Evolutionary conservation across 495 filamentous ascomycete genomes (phyloP).

Genomic region (Recurvomyces mirabilis): DNA sequence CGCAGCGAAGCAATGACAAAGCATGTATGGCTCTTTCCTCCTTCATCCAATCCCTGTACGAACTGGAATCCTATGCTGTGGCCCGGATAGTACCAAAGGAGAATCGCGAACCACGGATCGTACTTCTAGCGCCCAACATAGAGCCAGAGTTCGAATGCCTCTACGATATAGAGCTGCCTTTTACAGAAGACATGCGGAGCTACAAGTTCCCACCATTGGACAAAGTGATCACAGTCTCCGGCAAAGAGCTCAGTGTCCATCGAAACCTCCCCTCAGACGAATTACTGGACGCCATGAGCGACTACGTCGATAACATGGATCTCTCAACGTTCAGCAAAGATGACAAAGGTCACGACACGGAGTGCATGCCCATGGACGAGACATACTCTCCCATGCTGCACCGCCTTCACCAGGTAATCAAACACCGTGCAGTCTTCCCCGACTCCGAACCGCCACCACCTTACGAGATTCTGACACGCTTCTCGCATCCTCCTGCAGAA

Average conservation of each 20-base stretch:
- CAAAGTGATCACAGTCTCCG: constrained; percentile 76
- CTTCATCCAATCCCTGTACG: constrained; percentile 76
- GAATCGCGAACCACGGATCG: constrained; percentile 57
- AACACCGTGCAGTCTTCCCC: constrained; percentile 67
- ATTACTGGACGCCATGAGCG: constrained; percentile 67
- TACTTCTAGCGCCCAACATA: constrained; percentile 74
- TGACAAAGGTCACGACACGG: constrained; percentile 61
- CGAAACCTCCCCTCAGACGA: constrained; percentile 72
- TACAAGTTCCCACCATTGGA: constrained; percentile 89
- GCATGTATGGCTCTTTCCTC: constrained; percentile 77
- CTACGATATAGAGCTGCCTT: constrained; percentile 86
- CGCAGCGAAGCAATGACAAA: constrained; percentile 60
- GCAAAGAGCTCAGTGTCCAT: constrained; percentile 72
- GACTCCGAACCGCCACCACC: constrained; percentile 54
- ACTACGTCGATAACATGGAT: constrained; percentile 92
- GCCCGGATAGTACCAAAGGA: constrained; percentile 78
- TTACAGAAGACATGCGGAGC: constrained; percentile 77
- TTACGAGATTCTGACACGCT: constrained; percentile 57
- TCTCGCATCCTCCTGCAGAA: constrained; percentile 60
- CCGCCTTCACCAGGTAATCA: constrained; percentile 73
- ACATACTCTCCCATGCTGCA: constrained; percentile 87
- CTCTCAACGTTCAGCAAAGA: constrained; percentile 50
- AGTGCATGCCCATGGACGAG: constrained; percentile 72
- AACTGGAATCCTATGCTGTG: constrained; percentile 77
- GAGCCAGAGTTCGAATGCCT: constrained; percentile 79